Conservation (phyloP, 176 grass and related monocot species). For the Eremochloa ophiuroides region DNA sequence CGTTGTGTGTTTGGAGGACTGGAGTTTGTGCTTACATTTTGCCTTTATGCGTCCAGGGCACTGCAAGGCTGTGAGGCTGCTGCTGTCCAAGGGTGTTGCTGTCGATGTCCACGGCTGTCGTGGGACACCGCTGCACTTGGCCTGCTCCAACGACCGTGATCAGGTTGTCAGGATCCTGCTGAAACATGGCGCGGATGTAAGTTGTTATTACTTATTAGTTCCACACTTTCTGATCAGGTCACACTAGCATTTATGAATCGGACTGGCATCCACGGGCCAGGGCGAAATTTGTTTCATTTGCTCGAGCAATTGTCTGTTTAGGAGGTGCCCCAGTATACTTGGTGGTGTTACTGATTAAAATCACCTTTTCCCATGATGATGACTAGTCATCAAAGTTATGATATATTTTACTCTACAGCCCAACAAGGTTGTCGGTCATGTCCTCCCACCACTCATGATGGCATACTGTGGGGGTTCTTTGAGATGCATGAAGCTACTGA, state of each 20-base stretch:
- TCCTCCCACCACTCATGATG: constrained; percentile 21
- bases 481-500: constrained; percentile 22
- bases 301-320: not conserved
- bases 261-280: not conserved
- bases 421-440: constrained; percentile 1
- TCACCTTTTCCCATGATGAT: not conserved
- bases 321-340: not conserved
- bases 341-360: not conserved
- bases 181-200: constrained; percentile 43
- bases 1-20: not conserved
- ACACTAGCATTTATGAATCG: not conserved
- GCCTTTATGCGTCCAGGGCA: constrained; percentile 13
- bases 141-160: not conserved
- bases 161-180: constrained; percentile 32
- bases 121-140: constrained; percentile 38
- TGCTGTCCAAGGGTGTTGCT: constrained; percentile 38
- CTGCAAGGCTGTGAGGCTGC: not conserved
- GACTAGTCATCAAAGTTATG: not conserved
- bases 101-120: constrained; percentile 22
- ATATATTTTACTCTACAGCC: constrained; percentile 19
- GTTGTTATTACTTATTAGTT: not conserved
- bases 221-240: not conserved
- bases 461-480: constrained; percentile 22
- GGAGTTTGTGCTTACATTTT: not conserved
- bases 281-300: not conserved